A percentile compares a stretch with the other conserved stretches of the same genome.
These are phyloP conservation scores for Crithidia thermophila DNA, from an alignment of 208 protist species.

Conservation along the genomic window DNA sequence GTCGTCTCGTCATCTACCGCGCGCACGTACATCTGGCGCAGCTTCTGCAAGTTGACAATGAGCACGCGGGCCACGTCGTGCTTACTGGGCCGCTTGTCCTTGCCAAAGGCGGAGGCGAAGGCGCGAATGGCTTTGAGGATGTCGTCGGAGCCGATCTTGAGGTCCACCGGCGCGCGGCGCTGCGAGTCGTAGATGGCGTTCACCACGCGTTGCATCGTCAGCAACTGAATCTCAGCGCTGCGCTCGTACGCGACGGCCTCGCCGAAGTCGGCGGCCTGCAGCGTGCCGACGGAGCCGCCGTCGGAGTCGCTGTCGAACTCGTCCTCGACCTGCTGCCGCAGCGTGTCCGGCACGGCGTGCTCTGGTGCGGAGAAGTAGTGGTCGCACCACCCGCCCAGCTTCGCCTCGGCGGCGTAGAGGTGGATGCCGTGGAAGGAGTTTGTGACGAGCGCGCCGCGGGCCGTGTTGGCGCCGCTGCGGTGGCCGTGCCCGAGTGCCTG, in stretches of 20 bases:
- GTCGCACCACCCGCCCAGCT: slow-evolving; percentile 55
- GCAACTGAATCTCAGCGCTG: slow-evolving; percentile 67
- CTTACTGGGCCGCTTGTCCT: slow-evolving; percentile 52
- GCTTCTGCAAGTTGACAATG: slow-evolving; percentile 69
- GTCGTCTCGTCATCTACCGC: slow-evolving; percentile 46
- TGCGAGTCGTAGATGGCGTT: slow-evolving; percentile 89
- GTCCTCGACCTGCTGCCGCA: slow-evolving; percentile 31
- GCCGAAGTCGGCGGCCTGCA: slow-evolving; percentile 50
- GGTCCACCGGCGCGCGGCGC: slow-evolving; percentile 40
- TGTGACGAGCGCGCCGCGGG: neutral
- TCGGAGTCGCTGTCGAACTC: slow-evolving; percentile 59
- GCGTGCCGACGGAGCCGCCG: slow-evolving; percentile 15
- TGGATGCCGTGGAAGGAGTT: slow-evolving; percentile 20
- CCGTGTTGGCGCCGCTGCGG: slow-evolving; percentile 10
- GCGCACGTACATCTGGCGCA: slow-evolving; percentile 72
- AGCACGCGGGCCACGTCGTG: slow-evolving; percentile 77
- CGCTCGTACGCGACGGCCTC: slow-evolving; percentile 84
- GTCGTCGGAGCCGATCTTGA: slow-evolving; percentile 78
- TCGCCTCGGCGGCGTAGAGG: slow-evolving; percentile 37
- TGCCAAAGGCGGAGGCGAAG: slow-evolving; percentile 56
- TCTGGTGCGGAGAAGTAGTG: slow-evolving; percentile 41
- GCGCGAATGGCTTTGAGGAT: slow-evolving; percentile 63
- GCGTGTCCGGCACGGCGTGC: slow-evolving; percentile 24
- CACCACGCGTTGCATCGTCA: slow-evolving; percentile 78
- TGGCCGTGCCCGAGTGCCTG: slow-evolving; percentile 15